phyloP scores from a whole-genome alignment of 2,329 filamentous ascomycete genomes.

The Ophiostoma ulmi region DNA sequence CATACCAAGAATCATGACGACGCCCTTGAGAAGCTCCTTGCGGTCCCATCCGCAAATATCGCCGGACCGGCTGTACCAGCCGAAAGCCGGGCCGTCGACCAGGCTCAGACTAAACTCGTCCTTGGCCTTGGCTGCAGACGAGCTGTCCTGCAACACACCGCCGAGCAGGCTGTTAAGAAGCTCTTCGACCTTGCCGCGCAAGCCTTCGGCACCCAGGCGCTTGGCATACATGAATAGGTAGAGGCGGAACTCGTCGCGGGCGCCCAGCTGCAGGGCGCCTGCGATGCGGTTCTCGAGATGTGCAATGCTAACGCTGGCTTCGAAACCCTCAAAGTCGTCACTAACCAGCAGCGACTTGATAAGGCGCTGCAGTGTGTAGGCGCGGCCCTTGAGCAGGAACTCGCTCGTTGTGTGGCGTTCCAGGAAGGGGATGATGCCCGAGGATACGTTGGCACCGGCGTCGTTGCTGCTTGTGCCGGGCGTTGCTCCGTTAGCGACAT shows the following conservation, averaged over 20 bases:
- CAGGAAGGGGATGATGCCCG: constrained; percentile 86
- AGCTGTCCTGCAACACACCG: constrained; percentile 55
- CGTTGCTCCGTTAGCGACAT: constrained; percentile 29
- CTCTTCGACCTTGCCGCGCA: constrained; percentile 87
- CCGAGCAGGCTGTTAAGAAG: constrained; percentile 76
- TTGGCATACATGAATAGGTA: constrained; percentile 99
- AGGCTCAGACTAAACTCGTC: background rate
- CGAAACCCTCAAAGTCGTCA: constrained; percentile 88
- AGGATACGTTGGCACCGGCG: constrained; percentile 75
- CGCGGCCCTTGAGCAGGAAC: constrained; percentile 82
- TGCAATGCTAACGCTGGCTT: constrained; percentile 84
- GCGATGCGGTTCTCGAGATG: constrained; percentile 94
- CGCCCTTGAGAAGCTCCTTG: constrained; percentile 79
- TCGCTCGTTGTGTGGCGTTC: constrained; percentile 94
- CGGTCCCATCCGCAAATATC: constrained; percentile 87
- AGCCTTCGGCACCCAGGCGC: constrained; percentile 82
- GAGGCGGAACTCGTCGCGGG: constrained; percentile 85
- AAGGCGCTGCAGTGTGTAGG: constrained; percentile 84
- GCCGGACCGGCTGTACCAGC: constrained; percentile 63
- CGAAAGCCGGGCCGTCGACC: constrained; percentile 39
- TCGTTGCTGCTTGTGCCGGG: constrained; percentile 32
- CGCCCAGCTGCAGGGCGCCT: constrained; percentile 75
- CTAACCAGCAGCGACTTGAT: constrained; percentile 83
- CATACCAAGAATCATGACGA: constrained; percentile 87
- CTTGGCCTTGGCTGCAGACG: background rate